These are phyloP conservation scores for Rhizophora apiculata DNA, from an alignment of 345 rosid genomes.

Conservation along the genomic window DNA sequence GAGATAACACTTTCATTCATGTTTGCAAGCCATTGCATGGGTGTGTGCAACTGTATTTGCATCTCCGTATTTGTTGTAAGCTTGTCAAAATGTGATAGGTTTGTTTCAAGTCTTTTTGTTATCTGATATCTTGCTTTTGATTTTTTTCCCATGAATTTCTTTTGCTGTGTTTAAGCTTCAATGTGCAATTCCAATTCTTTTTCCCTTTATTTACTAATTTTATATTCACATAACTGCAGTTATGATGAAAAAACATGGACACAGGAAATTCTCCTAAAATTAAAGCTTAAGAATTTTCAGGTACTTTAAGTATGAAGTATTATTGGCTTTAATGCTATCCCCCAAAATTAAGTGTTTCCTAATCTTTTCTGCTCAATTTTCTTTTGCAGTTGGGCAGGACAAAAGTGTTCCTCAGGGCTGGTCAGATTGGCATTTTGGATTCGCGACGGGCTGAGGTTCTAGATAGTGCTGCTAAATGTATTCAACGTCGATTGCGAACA, in stretches of 20 bases:
- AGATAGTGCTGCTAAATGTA: constrained; percentile 69
- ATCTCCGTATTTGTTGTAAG: not conserved
- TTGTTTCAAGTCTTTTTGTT: not conserved
- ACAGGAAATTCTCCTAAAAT: constrained; percentile 62
- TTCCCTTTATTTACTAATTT: not conserved
- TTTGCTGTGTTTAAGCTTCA: constrained; percentile 3
- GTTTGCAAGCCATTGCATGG: not conserved
- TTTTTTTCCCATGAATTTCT: not conserved
- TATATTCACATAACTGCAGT: constrained; percentile 34
- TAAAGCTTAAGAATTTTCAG: constrained; percentile 88
- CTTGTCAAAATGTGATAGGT: not conserved
- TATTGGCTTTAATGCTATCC: too few species aligned
- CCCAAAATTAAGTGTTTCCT: not conserved
- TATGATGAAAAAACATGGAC: constrained; percentile 73
- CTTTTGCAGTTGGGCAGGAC: constrained; percentile 83
- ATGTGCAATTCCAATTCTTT: not conserved
- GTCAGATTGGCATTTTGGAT: constrained; percentile 92
- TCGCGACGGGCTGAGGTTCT: constrained; percentile 80
- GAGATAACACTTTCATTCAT: not conserved
- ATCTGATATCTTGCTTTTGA: not conserved
- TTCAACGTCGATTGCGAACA: constrained; percentile 64
- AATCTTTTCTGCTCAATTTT: constrained; percentile 15
- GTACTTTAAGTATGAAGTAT: constrained; percentile 26
- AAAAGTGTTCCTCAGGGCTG: constrained; percentile 94
- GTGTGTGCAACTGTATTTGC: not conserved